A percentile compares a stretch with the other conserved stretches of the same genome.
Conservation (phyloP, 1,139 yeast genomes). For the Kurtzmaniella natalensis region DNA sequence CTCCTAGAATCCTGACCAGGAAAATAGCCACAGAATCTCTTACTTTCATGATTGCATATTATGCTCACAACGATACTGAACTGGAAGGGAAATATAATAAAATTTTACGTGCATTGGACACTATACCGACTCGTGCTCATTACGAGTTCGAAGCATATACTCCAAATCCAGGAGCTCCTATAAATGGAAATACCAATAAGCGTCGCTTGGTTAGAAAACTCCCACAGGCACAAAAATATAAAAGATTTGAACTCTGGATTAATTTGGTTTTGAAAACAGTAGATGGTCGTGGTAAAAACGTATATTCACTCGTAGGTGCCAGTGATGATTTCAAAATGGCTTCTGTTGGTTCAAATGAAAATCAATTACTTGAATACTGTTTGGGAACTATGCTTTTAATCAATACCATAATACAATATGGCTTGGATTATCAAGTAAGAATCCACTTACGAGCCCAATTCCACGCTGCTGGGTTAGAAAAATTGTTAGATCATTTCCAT, state of each 20-base stretch:
- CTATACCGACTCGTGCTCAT: slow-evolving; percentile 55
- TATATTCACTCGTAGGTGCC: slow-evolving; percentile 91
- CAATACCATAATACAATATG: slow-evolving; percentile 65
- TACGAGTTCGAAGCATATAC: slow-evolving; percentile 38
- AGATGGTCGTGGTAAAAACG: slow-evolving; percentile 78
- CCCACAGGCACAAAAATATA: slow-evolving; percentile 36
- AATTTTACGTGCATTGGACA: slow-evolving; percentile 60
- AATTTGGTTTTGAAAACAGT: slow-evolving; percentile 66
- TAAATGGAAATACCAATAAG: slow-evolving; percentile 10
- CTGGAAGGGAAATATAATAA: slow-evolving; percentile 53
- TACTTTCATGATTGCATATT: slow-evolving; percentile 45
- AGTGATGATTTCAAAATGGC: slow-evolving; percentile 73
- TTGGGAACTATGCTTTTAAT: slow-evolving; percentile 73
- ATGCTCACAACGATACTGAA: slow-evolving; percentile 24
- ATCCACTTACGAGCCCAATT: slow-evolving; percentile 75
- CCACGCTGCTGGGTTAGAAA: slow-evolving; percentile 68
- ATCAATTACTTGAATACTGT: slow-evolving; percentile 74
- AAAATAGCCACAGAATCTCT: slow-evolving; percentile 77
- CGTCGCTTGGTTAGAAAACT: slow-evolving; percentile 37
- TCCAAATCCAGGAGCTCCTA: slow-evolving; percentile 6
- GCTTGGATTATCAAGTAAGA: slow-evolving; percentile 62
- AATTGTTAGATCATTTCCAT: slow-evolving; percentile 58
- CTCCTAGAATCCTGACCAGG: slow-evolving; percentile 69
- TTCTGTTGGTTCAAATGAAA: slow-evolving; percentile 53
- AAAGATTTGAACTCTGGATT: slow-evolving; percentile 84